Percentiles rank a stretch among this genome's conserved stretches.
Evolutionary conservation across 345 rosid species (phyloP).

Genomic region (Erucastrum elatum): DNA sequence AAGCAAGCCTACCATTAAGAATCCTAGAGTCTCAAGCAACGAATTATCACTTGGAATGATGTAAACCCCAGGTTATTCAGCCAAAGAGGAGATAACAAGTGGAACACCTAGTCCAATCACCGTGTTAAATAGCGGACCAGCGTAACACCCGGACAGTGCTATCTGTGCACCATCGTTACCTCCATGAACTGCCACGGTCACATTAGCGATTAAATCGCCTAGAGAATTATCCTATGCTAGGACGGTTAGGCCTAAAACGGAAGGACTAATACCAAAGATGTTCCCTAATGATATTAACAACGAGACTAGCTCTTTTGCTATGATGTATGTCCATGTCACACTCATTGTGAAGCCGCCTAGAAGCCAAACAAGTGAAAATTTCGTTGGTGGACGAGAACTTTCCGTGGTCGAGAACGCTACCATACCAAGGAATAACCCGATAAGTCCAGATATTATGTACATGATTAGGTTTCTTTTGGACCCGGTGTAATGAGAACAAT

Average conservation of each 20-base stretch:
- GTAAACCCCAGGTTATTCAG: constrained; percentile 51
- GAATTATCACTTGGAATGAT: constrained; percentile 51
- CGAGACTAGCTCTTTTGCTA: constrained; percentile 81
- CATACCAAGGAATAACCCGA: constrained; percentile 57
- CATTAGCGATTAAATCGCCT: constrained; percentile 75
- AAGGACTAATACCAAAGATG: constrained; percentile 60
- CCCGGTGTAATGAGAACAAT: constrained; percentile 42
- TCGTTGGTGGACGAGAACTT: constrained; percentile 61
- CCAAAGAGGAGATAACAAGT: constrained; percentile 59
- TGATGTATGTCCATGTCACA: constrained; percentile 79
- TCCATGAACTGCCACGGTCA: constrained; percentile 67
- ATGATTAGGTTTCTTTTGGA: constrained; percentile 32
- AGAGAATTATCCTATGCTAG: constrained; percentile 95
- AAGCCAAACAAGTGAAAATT: constrained; percentile 67
- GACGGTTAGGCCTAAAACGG: constrained; percentile 77
- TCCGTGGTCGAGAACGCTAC: constrained; percentile 53
- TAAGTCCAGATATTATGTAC: constrained; percentile 47
- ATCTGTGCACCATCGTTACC: constrained; percentile 71
- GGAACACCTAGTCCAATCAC: constrained; percentile 79
- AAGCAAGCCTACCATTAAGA: constrained; percentile 61
- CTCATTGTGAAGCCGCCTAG: constrained; percentile 89
- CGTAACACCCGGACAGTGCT: constrained; percentile 84
- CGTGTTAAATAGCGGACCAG: constrained; percentile 82
- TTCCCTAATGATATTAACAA: constrained; percentile 69
- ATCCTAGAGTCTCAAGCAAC: constrained; percentile 72